Conservation (phyloP, 345 rosid species). For the Acer campestre region DNA sequence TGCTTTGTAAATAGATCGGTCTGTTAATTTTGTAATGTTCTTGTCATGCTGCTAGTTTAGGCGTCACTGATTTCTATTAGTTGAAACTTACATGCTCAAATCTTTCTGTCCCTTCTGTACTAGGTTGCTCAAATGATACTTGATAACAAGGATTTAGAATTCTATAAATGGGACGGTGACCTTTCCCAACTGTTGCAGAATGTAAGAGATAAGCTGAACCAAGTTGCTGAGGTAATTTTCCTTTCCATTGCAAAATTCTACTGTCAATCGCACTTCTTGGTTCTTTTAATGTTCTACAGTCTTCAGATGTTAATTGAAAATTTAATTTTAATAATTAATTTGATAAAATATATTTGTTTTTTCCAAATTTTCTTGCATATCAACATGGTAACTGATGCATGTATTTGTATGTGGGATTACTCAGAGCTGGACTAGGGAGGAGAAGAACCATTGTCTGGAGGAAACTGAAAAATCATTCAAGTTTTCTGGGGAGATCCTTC, state of each 20-base stretch:
- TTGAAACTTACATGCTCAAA: background rate
- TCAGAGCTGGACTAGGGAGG: conserved; percentile 88
- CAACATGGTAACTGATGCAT: conserved; percentile 2
- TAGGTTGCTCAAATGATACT: conserved; percentile 80
- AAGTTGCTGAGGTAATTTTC: conserved; percentile 63
- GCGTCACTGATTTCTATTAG: background rate
- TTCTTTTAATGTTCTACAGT: background rate
- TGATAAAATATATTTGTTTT: background rate
- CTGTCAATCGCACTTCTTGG: background rate
- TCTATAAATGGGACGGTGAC: conserved; percentile 92
- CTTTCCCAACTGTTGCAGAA: conserved; percentile 74
- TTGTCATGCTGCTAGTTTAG: background rate
- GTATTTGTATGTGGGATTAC: conserved; percentile 9
- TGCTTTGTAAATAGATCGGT: background rate
- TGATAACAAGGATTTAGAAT: conserved; percentile 63
- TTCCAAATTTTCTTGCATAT: background rate
- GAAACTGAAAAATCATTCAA: conserved; percentile 96
- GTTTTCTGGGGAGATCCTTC: conserved; percentile 87
- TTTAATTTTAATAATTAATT: background rate
- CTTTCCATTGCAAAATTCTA: background rate
- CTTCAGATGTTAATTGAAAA: background rate
- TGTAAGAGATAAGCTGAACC: conserved; percentile 77
- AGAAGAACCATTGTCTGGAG: conserved; percentile 89
- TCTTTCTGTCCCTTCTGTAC: background rate
- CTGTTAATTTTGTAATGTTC: background rate